Percentiles rank a stretch among this genome's conserved stretches.
phyloP scores from a whole-genome alignment of 2,329 filamentous ascomycete species.

The Blastomyces silverae region DNA sequence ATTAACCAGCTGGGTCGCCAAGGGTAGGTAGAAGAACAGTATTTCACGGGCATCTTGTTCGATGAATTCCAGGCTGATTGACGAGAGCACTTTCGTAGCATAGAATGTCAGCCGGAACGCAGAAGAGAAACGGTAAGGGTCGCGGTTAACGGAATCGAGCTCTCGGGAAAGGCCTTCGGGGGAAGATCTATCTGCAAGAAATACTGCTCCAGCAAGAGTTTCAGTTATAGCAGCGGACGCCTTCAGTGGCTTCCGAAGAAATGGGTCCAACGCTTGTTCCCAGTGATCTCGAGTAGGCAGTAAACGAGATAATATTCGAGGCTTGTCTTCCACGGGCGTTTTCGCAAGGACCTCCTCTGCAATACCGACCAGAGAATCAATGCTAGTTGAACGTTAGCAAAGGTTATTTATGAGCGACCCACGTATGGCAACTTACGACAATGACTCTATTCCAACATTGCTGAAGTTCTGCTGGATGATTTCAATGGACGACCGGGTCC shows the following conservation, averaged over 20 bases:
- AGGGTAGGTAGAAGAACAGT: constrained; percentile 47
- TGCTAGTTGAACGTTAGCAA: constrained; percentile 30
- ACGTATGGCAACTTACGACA: constrained; percentile 38
- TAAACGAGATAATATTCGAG: constrained; percentile 40
- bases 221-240: constrained; percentile 67
- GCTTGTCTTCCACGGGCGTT: constrained; percentile 26
- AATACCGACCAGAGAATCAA: constrained; percentile 52
- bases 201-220: constrained; percentile 61
- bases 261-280: constrained; percentile 53
- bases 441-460: constrained; percentile 39
- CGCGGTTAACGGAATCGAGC: constrained; percentile 45
- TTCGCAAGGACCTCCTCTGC: constrained; percentile 44
- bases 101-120: constrained; percentile 72
- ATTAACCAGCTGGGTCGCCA: constrained; percentile 52
- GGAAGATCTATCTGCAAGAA: constrained; percentile 48
- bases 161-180: constrained; percentile 25
- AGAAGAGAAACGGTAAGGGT: constrained; percentile 63
- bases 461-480: constrained; percentile 49
- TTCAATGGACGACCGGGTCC: constrained; percentile 44
- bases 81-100: constrained; percentile 52
- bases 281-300: constrained; percentile 61
- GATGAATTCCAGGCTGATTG: constrained; percentile 31
- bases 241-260: constrained; percentile 40
- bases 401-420: constrained; percentile 13
- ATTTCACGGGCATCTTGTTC: constrained; percentile 32